Evolutionary conservation across 331 rosid genomes (phyloP), one percentile per base, ranked within the genome.

Genomic region (Quercus phellos): DNA sequence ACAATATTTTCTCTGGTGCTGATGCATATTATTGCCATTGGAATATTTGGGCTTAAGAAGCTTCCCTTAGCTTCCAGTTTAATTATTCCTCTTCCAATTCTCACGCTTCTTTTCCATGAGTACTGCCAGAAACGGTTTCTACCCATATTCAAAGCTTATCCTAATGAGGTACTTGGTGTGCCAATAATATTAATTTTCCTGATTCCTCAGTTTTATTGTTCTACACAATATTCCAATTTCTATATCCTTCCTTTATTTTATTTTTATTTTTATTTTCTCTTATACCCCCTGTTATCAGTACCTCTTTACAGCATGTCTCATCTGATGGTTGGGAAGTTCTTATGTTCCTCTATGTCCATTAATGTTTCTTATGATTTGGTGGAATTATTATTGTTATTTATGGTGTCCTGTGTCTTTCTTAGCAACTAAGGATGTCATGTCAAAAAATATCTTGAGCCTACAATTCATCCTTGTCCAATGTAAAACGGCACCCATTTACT

Each of bases 21-120:
- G 68, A 93, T 93, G 98, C 98, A 93, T 79, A 67, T 91, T 51
- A 91, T 93, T 78, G 92, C 89, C 22, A 88, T 93, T 81, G 98
- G 98, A 27, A 69, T 91, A 51, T 93, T 93, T 56, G 94, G 98
- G 55, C 81, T 91, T 75, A 93, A 91, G 85, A 72, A 83, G 73
- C 81, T 91, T 78, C 88, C 93, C 54, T 81, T 91, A 24, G 97
- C 95, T 60, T 24, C 98, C 16, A 76, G 55, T 58, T 82, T 91
- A 77, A 86, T 19, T 27, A 19, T 90, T 82, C 95, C 97, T 83
- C 98, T 93, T 78, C 98, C 92, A 29, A 18, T 88, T 79, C 88
- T 93, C 70, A 93, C 98, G 43, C 95, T 93, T 72, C 86, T 93
- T 13, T 91, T 93, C 90, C 79, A 90, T 4, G 97, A 81, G 80